These are phyloP conservation scores for Penicillium diatomitis DNA, from an alignment of 495 filamentous ascomycete species.

Conservation along the genomic window DNA sequence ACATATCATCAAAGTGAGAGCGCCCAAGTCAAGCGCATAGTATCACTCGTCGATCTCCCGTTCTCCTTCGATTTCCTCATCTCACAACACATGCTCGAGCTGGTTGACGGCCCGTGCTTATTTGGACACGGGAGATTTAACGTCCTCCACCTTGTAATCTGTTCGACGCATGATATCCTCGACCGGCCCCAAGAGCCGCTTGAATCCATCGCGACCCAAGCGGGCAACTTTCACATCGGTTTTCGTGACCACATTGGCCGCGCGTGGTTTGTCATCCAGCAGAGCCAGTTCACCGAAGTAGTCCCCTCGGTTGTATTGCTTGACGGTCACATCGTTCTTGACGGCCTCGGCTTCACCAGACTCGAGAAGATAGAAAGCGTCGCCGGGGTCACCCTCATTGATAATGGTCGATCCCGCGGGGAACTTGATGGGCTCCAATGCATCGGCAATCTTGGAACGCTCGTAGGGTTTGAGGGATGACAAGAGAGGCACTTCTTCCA, in stretches of 20 bases:
- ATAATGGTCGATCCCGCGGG: conserved; percentile 77
- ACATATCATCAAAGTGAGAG: too few species aligned
- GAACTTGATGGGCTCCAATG: conserved; percentile 82
- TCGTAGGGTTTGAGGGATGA: conserved; percentile 80
- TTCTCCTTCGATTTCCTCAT: conserved; percentile 9
- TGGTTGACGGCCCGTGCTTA: not conserved
- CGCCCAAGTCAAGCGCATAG: too few species aligned
- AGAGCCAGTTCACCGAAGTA: conserved; percentile 95
- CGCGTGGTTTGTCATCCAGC: conserved; percentile 85
- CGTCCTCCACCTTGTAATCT: conserved; percentile 39
- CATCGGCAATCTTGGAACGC: conserved; percentile 93
- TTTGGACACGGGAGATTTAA: conserved; percentile 19
- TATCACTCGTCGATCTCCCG: too few species aligned
- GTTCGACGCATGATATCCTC: conserved; percentile 90
- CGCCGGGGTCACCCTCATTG: conserved; percentile 80
- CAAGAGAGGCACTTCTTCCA: conserved; percentile 93
- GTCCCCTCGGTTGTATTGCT: conserved; percentile 78
- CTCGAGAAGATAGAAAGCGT: conserved; percentile 89
- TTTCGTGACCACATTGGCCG: conserved; percentile 75
- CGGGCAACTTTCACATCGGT: conserved; percentile 87
- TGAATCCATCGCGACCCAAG: conserved; percentile 88
- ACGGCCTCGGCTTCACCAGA: conserved; percentile 78
- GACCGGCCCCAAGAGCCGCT: conserved; percentile 84
- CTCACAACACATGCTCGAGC: conserved; percentile 10
- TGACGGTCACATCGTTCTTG: conserved; percentile 61